Conservation (phyloP, 2,329 filamentous ascomycete species). For the Amauroascus verrucosus region DNA sequence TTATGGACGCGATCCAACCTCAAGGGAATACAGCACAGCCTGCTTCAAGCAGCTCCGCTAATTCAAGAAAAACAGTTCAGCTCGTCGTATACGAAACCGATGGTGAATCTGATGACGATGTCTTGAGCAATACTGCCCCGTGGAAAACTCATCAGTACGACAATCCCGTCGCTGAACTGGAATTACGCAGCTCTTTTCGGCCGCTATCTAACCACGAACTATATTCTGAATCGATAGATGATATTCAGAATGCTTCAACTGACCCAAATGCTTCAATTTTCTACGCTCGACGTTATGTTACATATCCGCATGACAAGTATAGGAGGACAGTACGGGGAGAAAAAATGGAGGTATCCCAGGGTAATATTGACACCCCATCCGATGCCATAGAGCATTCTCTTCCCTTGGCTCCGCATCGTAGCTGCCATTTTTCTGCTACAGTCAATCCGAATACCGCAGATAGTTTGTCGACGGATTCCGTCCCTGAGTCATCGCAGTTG, state of each 20-base stretch:
- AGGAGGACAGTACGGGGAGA: not conserved
- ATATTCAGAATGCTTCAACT: not conserved
- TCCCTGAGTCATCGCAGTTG: constrained; percentile 35
- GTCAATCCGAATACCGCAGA: constrained; percentile 17
- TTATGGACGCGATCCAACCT: not conserved
- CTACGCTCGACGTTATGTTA: constrained; percentile 10
- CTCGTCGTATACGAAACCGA: constrained; percentile 35
- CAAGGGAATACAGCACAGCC: not conserved
- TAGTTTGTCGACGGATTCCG: constrained; percentile 25
- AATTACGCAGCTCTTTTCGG: not conserved
- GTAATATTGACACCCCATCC: constrained; percentile 1
- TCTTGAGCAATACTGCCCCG: constrained; percentile 20
- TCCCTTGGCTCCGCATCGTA: not conserved
- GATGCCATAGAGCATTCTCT: constrained; percentile 5
- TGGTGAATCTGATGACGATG: constrained; percentile 30
- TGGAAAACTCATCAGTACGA: not conserved
- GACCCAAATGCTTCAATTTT: constrained; percentile 8
- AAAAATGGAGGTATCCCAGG: not conserved
- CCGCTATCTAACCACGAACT: not conserved
- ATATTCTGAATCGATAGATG: not conserved
- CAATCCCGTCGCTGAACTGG: not conserved
- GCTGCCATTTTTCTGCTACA: constrained; percentile 12
- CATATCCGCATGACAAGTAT: constrained; percentile 10
- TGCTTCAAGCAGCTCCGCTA: not conserved
- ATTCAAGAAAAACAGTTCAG: not conserved